phyloP scores from a whole-genome alignment of 306 rosid genomes.

The Carpinus fangiana region DNA sequence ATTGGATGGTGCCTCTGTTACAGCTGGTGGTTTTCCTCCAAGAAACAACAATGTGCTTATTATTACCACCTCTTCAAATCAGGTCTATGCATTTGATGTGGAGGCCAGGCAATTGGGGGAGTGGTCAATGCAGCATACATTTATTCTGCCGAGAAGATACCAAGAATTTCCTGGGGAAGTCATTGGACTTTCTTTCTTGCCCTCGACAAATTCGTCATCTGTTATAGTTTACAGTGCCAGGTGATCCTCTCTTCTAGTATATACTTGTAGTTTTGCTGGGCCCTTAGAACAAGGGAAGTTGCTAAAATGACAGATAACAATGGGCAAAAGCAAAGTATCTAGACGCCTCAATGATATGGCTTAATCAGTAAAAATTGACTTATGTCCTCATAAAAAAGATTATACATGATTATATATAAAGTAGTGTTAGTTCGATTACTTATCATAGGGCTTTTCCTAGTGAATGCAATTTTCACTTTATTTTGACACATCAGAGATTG shows the following conservation, averaged over 20 bases:
- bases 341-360: background rate
- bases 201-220: conserved; percentile 57
- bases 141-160: conserved; percentile 74
- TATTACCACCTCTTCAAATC: conserved; percentile 90
- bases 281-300: background rate
- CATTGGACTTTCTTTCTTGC: conserved; percentile 87
- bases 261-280: conserved; percentile 3
- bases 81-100: conserved; percentile 83
- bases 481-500: background rate
- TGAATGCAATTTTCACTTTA: background rate
- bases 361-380: background rate
- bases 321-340: conserved; percentile 2
- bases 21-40: conserved; percentile 93
- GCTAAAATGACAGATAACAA: conserved; percentile 4
- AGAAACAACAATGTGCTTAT: conserved; percentile 66
- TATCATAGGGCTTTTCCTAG: background rate
- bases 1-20: conserved; percentile 86
- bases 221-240: conserved; percentile 94
- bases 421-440: background rate
- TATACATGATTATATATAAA: background rate
- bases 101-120: conserved; percentile 87
- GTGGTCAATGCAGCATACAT: conserved; percentile 73
- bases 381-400: background rate
- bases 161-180: conserved; percentile 99
- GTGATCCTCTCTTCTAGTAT: conserved; percentile 36